Percentiles rank a stretch among this genome's conserved stretches.
These are phyloP conservation scores for Blastomyces percursus DNA, from an alignment of 2,329 filamentous ascomycete species.

Conservation along the genomic window DNA sequence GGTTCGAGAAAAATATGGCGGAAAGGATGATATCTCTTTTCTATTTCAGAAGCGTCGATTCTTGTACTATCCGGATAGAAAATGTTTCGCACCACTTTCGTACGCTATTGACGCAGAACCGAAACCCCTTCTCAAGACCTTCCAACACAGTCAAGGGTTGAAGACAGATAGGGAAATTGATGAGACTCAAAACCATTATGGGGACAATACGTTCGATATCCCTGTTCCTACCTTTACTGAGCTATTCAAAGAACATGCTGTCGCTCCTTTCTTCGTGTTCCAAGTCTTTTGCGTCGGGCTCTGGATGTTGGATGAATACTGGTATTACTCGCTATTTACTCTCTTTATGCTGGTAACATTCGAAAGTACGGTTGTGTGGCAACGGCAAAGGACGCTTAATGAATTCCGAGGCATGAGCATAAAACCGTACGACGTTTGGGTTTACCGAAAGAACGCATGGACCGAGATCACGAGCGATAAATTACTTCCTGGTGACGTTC, in stretches of 20 bases:
- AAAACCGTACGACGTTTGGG: constrained; percentile 93
- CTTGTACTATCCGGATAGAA: constrained; percentile 60
- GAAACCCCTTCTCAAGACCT: constrained; percentile 64
- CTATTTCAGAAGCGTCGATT: constrained; percentile 98
- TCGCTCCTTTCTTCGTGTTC: constrained; percentile 98
- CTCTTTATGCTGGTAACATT: constrained; percentile 97
- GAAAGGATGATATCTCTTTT: constrained; percentile 71
- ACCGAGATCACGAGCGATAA: constrained; percentile 79
- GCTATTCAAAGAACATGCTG: constrained; percentile 95
- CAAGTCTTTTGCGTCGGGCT: constrained; percentile 97
- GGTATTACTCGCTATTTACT: constrained; percentile 99
- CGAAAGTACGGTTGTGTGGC: constrained; percentile 98
- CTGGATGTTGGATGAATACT: constrained; percentile 99
- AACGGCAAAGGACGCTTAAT: constrained; percentile 85
- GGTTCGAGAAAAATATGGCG: constrained; percentile 61
- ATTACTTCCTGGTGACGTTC: constrained; percentile 83
- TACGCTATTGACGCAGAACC: constrained; percentile 80
- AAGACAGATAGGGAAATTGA: constrained; percentile 62
- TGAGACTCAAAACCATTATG: constrained; percentile 82
- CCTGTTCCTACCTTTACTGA: constrained; percentile 92
- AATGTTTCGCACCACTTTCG: constrained; percentile 67
- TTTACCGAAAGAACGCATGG: constrained; percentile 81
- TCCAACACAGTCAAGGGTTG: constrained; percentile 72
- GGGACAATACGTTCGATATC: constrained; percentile 92
- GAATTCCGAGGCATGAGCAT: constrained; percentile 99